These are phyloP conservation scores for Helichrysum umbraculigerum DNA, from an alignment of 129 eudicot species.

Conservation along the genomic window DNA sequence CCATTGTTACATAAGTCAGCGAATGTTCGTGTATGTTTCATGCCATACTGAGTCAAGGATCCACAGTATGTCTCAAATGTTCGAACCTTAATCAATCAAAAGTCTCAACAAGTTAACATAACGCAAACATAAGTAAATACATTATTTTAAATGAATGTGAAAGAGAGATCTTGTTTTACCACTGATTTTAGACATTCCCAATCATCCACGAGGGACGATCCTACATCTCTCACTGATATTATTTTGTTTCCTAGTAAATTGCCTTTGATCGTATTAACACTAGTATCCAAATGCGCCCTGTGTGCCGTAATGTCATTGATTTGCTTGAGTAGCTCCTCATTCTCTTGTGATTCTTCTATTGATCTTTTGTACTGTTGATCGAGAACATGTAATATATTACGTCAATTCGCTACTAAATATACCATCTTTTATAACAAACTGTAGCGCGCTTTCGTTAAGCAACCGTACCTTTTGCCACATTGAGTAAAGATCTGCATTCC, in stretches of 20 bases:
- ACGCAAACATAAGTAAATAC: background rate
- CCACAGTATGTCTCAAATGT: slow-evolving; percentile 73
- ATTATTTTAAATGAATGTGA: background rate
- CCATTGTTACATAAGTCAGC: slow-evolving; percentile 72
- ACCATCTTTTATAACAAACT: background rate
- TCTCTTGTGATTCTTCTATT: slow-evolving; percentile 27
- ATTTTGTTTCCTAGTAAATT: slow-evolving; percentile 27
- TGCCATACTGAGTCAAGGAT: slow-evolving; percentile 72
- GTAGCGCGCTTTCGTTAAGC: background rate
- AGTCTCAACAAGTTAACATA: background rate
- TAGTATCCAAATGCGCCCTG: slow-evolving; percentile 56
- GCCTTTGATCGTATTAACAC: slow-evolving; percentile 44
- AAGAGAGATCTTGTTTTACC: slow-evolving; percentile 31
- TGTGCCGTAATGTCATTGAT: slow-evolving; percentile 44
- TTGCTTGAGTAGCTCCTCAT: slow-evolving; percentile 43
- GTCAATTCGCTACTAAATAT: background rate
- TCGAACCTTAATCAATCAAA: slow-evolving; percentile 49
- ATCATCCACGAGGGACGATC: slow-evolving; percentile 33
- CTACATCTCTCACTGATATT: background rate
- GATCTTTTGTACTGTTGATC: slow-evolving; percentile 39
- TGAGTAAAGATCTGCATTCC: background rate
- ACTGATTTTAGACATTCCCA: slow-evolving; percentile 83
- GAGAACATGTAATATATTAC: background rate
- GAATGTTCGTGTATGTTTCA: slow-evolving; percentile 83
- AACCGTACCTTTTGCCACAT: background rate